Evolutionary conservation across 371 early-diverging fungal genomes (phyloP), one percentile per base, ranked within the genome.

Genomic region (Rhizopus delemar): DNA sequence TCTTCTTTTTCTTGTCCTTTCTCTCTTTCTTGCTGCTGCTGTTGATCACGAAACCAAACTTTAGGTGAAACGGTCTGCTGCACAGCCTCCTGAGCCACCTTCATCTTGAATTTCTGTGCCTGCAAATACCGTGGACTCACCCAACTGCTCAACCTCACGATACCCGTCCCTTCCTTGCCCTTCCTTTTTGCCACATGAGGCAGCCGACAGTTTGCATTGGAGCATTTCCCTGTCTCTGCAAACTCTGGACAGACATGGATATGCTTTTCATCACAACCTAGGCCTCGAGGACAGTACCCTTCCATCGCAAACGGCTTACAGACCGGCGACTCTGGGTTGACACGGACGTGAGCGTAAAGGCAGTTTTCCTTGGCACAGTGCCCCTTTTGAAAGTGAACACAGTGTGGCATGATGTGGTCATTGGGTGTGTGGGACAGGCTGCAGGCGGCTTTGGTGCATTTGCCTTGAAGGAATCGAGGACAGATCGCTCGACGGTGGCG

Each of bases 161-260:
- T 59, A n/a, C 70, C 75, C 5, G 68, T 41, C 9, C 60, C 35
- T 32, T 58, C 62, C 3, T 22, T 43, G 15, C 48, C 49, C 38
- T 56, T 64, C 5, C 74, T 73, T 55, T 69, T 71, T 6, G 78
- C 77, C 0, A 85, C 73, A 62, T 85, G 85, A 5, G 85, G 82
- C 50, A 83, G 65, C 12, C 80, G 73, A 55, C 85, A 85, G 43
- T 76, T 82, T 33, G 75, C 73, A 56, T 83, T 82, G n/a, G 82
- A 79, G 15, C 85, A 83, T 59, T 75, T 71, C 1, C 73, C 65
- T 0, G 81, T 79, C 41, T 70, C 83, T 12, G 80, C 80, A 69
- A 85, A 83, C 51, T 80, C 81, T 2, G 85, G 85, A 41, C 85
- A 85, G 2, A 85, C 78, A 68, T 81, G 82, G 7, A 83, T 67